Evolutionary conservation across 345 rosid species (phyloP).

Genomic region (Iberis pinnata): DNA sequence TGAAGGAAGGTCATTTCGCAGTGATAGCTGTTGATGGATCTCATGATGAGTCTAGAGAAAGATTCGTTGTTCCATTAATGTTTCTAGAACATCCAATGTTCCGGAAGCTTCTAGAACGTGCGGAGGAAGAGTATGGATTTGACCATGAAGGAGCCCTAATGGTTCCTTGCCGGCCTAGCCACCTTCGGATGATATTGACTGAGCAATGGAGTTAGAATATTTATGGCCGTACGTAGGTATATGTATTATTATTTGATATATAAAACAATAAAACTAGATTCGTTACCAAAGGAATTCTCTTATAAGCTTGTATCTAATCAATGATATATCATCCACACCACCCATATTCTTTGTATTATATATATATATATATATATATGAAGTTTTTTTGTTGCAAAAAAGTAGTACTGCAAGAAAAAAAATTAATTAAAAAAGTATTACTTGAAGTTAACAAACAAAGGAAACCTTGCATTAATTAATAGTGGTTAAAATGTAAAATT

Average conservation of each 20-base stretch:
- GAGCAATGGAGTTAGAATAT: conserved; percentile 15
- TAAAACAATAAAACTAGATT: conserved; percentile 7
- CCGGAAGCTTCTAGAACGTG: conserved; percentile 32
- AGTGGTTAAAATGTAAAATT: no score
- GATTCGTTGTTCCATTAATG: conserved; percentile 49
- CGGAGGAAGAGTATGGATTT: conserved; percentile 43
- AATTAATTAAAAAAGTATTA: no score
- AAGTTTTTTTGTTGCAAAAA: no score
- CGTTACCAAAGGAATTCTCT: not conserved
- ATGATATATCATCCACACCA: no score
- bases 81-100: conserved; percentile 44
- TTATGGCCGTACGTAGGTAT: no score
- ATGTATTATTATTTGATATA: not conserved
- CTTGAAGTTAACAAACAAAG: no score
- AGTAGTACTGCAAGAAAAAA: no score
- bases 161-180: conserved; percentile 38
- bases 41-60: conserved; percentile 37
- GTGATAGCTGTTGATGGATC: conserved; percentile 48
- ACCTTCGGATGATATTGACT: conserved; percentile 34
- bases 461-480: no score
- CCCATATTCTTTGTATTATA: no score
- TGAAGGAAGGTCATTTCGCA: conserved; percentile 65
- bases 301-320: no score
- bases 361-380: no score
- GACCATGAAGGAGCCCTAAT: conserved; percentile 36